Evolutionary conservation across 768 basidiomycete genomes (phyloP).

Genomic region (Exsudoporus frostii): DNA sequence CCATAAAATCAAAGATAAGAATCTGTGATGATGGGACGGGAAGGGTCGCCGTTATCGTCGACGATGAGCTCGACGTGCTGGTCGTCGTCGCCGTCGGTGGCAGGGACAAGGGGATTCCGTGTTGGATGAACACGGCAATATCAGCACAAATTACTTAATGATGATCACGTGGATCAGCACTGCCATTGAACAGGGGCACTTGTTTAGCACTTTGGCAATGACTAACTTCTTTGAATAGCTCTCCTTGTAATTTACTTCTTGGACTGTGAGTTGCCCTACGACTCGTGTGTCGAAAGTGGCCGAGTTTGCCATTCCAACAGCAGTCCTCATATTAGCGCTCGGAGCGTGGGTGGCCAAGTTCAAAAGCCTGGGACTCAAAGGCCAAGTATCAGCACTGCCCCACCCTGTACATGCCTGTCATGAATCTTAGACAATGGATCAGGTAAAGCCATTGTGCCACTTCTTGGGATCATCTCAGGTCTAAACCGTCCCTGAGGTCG

Average conservation of each 20-base stretch:
- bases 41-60: conserved; percentile 26
- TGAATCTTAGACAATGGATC: conserved; percentile 20
- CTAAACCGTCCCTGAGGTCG: conserved; percentile 5
- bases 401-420: background rate
- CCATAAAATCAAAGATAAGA: conserved; percentile 14
- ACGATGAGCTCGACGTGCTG: conserved; percentile 28
- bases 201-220: no score
- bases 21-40: background rate
- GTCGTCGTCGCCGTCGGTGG: conserved; percentile 32
- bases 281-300: background rate
- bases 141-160: conserved; percentile 33
- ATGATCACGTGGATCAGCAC: conserved; percentile 22
- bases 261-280: background rate
- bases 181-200: conserved; percentile 6
- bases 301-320: background rate
- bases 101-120: conserved; percentile 37
- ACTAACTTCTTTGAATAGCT: no score
- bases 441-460: conserved; percentile 15
- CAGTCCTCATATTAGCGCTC: background rate
- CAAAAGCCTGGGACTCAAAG: no score
- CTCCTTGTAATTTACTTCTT: no score
- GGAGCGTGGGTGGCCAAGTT: background rate
- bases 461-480: background rate
- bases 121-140: conserved; percentile 30
- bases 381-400: no score